Evolutionary conservation across 2,329 filamentous ascomycete genomes (phyloP).

Genomic region (Colletotrichum euphorbiae): DNA sequence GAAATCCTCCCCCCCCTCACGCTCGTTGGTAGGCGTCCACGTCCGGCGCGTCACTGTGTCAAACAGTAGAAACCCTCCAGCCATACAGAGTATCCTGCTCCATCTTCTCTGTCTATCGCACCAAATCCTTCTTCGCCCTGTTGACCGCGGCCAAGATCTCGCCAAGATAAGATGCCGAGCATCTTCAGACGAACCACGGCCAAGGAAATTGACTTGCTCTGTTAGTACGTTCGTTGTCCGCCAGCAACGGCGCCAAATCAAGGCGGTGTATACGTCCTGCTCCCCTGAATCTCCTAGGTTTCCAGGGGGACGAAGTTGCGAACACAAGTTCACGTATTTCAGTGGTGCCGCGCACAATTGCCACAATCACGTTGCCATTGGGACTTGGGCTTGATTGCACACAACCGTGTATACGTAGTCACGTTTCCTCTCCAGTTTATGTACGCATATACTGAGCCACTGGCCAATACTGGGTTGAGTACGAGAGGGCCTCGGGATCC

Average conservation of each 20-base stretch:
- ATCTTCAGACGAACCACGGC: slow-evolving; percentile 19
- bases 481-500: background rate
- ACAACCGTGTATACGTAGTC: background rate
- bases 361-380: background rate
- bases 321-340: background rate
- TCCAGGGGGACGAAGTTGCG: background rate
- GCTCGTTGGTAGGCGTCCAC: background rate
- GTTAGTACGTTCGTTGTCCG: background rate
- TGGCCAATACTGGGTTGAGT: background rate
- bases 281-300: slow-evolving; percentile 20
- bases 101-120: background rate
- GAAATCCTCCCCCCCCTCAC: background rate
- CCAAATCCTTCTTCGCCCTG: background rate
- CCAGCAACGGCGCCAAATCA: slow-evolving; percentile 8
- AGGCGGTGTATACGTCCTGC: too few relatives aligned
- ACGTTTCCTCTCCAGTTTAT: background rate
- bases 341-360: background rate
- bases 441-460: too few relatives aligned
- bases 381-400: background rate
- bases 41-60: slow-evolving; percentile 2
- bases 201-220: slow-evolving; percentile 6
- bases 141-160: background rate
- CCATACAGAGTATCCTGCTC: background rate
- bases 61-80: background rate
- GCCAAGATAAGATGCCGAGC: slow-evolving; percentile 11